Evolutionary conservation across 495 filamentous ascomycete species (phyloP).

Genomic region (Hypomontagnella monticulosa): DNA sequence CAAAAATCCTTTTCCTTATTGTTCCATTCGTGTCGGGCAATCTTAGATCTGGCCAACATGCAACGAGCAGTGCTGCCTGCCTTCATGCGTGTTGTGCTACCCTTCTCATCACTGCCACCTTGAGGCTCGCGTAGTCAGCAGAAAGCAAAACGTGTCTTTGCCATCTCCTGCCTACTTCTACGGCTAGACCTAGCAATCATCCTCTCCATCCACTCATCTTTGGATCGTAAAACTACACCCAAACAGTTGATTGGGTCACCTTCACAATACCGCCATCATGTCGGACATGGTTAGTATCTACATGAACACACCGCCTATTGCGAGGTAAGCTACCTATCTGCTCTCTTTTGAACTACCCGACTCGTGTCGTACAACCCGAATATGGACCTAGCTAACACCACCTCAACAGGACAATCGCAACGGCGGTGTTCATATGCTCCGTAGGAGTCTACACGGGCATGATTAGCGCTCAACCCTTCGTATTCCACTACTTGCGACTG

Average conservation of each 20-base stretch:
- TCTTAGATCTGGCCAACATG: slow-evolving; percentile 37
- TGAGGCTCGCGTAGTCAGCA: slow-evolving; percentile 34
- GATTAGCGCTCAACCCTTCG: slow-evolving; percentile 61
- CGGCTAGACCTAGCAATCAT: neutral
- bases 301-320: slow-evolving; percentile 43
- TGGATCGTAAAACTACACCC: slow-evolving; percentile 3
- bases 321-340: slow-evolving; percentile 35
- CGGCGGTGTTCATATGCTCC: slow-evolving; percentile 71
- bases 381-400: slow-evolving; percentile 9
- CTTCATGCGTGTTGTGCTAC: slow-evolving; percentile 37
- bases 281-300: slow-evolving; percentile 43
- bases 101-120: slow-evolving; percentile 30
- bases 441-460: slow-evolving; percentile 68
- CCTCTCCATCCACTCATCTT: neutral
- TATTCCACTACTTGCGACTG: slow-evolving; percentile 66
- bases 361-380: neutral
- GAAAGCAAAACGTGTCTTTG: slow-evolving; percentile 37
- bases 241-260: neutral
- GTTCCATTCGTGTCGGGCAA: slow-evolving; percentile 24
- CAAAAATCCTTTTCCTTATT: slow-evolving; percentile 25
- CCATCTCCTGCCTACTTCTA: slow-evolving; percentile 8
- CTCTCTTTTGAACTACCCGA: neutral
- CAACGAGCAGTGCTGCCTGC: slow-evolving; percentile 39
- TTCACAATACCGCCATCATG: slow-evolving; percentile 28
- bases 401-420: slow-evolving; percentile 71